Percentiles rank a stretch among this genome's conserved stretches.
These are phyloP conservation scores for Phycomyces nitens DNA, from an alignment of 192 early-diverging fungal genomes.

Conservation along the genomic window DNA sequence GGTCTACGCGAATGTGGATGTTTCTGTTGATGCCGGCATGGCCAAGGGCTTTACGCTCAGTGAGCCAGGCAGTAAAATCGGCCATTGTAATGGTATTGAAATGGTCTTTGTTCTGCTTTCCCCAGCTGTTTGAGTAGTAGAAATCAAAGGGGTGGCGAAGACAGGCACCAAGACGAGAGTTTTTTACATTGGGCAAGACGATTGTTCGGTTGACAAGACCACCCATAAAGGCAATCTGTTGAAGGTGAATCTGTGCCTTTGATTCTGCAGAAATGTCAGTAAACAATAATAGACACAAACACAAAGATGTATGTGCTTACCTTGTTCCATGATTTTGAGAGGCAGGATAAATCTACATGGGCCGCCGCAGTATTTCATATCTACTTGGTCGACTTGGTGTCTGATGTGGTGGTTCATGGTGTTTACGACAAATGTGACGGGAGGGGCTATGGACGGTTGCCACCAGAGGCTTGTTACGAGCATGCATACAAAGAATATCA, in stretches of 20 bases:
- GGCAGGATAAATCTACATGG: constrained; percentile 33
- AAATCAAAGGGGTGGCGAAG: constrained; percentile 24
- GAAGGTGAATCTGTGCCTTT: constrained; percentile 35
- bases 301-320: constrained; percentile 12
- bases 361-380: constrained; percentile 34
- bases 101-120: constrained; percentile 10
- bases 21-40: not conserved
- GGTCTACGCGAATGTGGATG: not conserved
- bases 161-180: constrained; percentile 31
- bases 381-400: constrained; percentile 10
- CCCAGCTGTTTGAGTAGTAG: constrained; percentile 34
- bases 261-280: constrained; percentile 32
- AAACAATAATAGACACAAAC: not conserved
- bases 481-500: too few relatives aligned
- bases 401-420: not conserved
- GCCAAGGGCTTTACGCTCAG: constrained; percentile 17
- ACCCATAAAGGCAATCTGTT: constrained; percentile 25
- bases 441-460: too few relatives aligned
- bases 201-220: constrained; percentile 31
- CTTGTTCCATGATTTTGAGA: constrained; percentile 34
- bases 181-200: constrained; percentile 34
- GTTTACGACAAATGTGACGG: too few relatives aligned
- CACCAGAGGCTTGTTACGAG: too few relatives aligned
- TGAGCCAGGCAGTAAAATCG: constrained; percentile 24
- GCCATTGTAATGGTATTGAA: constrained; percentile 30